A percentile compares a stretch with the other conserved stretches of the same genome.
These are phyloP conservation scores for Vaucheria bursata DNA, from an alignment of 352 stramenopile species.

Conservation along the genomic window DNA sequence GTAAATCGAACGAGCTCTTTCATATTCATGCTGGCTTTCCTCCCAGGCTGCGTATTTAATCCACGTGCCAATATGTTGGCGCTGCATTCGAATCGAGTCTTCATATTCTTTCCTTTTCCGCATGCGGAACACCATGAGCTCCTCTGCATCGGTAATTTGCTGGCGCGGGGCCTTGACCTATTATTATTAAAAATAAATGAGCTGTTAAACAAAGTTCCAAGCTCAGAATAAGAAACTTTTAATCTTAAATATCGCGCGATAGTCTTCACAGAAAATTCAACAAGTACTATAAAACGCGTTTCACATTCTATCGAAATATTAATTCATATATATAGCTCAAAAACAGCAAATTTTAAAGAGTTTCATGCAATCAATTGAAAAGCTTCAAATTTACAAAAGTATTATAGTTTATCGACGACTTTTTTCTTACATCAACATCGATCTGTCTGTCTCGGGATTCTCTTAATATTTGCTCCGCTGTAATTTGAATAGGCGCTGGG, in stretches of 20 bases:
- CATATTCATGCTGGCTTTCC: conserved; percentile 95
- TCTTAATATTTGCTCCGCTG: conserved; percentile 94
- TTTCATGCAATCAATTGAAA: too few relatives aligned
- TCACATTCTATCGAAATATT: too few relatives aligned
- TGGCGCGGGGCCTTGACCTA: conserved; percentile 60
- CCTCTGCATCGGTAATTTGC: conserved; percentile 74
- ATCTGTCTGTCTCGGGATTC: conserved; percentile 78
- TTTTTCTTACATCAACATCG: conserved; percentile 49
- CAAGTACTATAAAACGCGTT: too few relatives aligned
- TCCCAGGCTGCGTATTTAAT: conserved; percentile 96
- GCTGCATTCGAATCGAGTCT: conserved; percentile 83
- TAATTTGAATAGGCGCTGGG: conserved; percentile 97
- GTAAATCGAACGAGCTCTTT: conserved; percentile 87
- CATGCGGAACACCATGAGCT: conserved; percentile 82
- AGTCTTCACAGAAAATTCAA: too few relatives aligned
- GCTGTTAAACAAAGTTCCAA: too few relatives aligned
- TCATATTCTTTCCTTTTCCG: conserved; percentile 77
- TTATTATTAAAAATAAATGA: too few relatives aligned
- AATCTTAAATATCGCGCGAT: too few relatives aligned
- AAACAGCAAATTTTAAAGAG: too few relatives aligned
- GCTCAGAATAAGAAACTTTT: too few relatives aligned
- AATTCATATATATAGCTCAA: too few relatives aligned
- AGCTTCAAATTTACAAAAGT: too few relatives aligned
- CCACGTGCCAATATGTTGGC: conserved; percentile 46
- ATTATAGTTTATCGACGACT: too few relatives aligned